Conservation (phyloP, 805 yeast species). For the Saccharomycopsis babjevae region DNA sequence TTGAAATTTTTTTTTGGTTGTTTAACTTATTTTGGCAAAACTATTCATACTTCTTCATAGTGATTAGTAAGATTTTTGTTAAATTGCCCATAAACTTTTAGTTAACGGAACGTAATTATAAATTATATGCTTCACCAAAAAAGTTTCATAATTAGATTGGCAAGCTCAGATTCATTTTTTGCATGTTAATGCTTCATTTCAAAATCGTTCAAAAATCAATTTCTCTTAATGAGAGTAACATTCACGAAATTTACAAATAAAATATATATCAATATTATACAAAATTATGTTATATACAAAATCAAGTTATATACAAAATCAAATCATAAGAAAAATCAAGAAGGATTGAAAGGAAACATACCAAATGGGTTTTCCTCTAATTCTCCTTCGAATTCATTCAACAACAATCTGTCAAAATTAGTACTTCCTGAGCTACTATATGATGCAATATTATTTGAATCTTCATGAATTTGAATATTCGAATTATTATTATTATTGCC, state of each 20-base stretch:
- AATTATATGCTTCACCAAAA: too few relatives aligned
- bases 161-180: too few relatives aligned
- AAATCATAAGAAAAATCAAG: too few relatives aligned
- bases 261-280: not conserved
- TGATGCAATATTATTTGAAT: not conserved
- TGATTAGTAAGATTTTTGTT: too few relatives aligned
- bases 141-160: too few relatives aligned
- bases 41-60: too few relatives aligned
- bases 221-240: not conserved
- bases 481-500: not conserved
- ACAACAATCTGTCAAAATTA: not conserved
- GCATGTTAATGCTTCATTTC: too few relatives aligned
- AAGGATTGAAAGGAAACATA: slow-evolving; percentile 20
- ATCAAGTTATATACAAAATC: not conserved
- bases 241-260: not conserved
- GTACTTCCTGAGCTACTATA: not conserved
- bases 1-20: too few relatives aligned
- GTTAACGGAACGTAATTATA: too few relatives aligned
- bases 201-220: not conserved
- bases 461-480: not conserved
- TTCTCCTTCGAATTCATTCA: slow-evolving; percentile 6
- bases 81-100: too few relatives aligned
- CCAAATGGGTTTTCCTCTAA: slow-evolving; percentile 17
- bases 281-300: not conserved
- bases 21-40: too few relatives aligned